Base-by-base conservation (phyloP, 768 basidiomycete genomes). In the Lactarius vividus region DNA sequence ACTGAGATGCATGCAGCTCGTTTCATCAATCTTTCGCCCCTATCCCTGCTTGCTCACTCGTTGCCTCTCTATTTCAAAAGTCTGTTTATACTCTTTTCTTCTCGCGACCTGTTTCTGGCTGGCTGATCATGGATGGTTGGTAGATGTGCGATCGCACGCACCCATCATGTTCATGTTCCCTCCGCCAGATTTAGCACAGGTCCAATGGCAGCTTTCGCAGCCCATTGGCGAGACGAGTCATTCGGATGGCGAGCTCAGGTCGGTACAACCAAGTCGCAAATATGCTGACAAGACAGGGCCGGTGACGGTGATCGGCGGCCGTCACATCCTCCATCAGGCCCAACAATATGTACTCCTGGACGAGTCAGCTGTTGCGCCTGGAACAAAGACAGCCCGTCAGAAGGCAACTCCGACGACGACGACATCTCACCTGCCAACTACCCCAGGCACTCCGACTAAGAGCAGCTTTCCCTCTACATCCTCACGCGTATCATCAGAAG, bases 101-200 rank as follows among this genome's bases (percentile, higher is more conserved):
- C 26, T 11, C 20, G 16, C 16, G 6, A 23, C 49, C 28, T 20
- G 29, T 52, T 57, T 42, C 33, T 56, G 35, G 54, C 31, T 58
- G 31, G 39, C 18, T 29, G 44, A 55, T 63, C 15, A 55, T 33
- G 28, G 49, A 53, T n/a, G 15, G 26, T 46, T 46, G 20, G 23
- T 67, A 88, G 89, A 88, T 75, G 82, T 88, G 28, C 83, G 86
- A 5, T 86, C 85, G 0, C 88, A 88, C 66, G 85, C 84, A 8
- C 87, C 88, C 1, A 74, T 89, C 20, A 78, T 84, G 64, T 77
- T 84, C 66, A 80, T 81, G 33, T 89, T 88, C 72, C 88, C 79
- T n/a, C 76, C 86, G 40, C 78, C 78, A 3, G 73, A 74, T 53
- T 29, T 55, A 44, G 15, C 57, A 28, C 42, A 20, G 26, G 31